Evolutionary conservation across 1,284 basidiomycete genomes (phyloP), one percentile per base, ranked within the genome.

Genomic region (Cryptococcus deneoformans): DNA sequence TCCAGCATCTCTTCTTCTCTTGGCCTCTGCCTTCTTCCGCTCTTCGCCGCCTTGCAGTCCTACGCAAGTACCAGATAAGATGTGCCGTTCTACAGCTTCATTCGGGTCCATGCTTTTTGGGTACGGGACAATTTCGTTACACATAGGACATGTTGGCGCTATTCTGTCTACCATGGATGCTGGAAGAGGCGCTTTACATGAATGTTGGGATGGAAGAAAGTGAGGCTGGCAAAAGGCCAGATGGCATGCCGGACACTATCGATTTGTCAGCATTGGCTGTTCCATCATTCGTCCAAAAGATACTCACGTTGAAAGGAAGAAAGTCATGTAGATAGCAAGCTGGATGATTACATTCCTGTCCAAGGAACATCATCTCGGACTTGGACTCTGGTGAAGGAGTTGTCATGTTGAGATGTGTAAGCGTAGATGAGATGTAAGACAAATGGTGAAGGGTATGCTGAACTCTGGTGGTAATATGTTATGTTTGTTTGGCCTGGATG

Each of bases 281-380:
- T 20, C 20, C 29, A 46, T 29, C 29, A 9, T 20, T 14, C 10
- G 35, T 14, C 16, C 34, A 39, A 47, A n/a, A n/a, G 16, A 20
- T 9, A 62, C 73, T 70, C 59, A 77, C 75, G 54, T 62, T 57
- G 63, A 78, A 75, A 3, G 77, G 77, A 2, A 78, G 66, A 52
- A 78, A 78, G 59, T 78, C 77, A 56, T 77, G 61, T 29, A 78
- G 64, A 53, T 77, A 69, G 61, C 77, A 78, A 40, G 68, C 66
- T 16, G 65, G 57, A 56, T 78, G 77, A 52, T 72, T 59, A 54
- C 77, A 78, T 50, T 70, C 68, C 52, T 67, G 66, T 20, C 77
- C 77, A 12, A 78, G 12, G 16, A 29, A 78, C 60, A 78, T 67
- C 57, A 78, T 64, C 64, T 78, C 73, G 6, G 65, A 56, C 40